Percentiles rank a stretch among this genome's conserved stretches.
Evolutionary conservation across 2,329 filamentous ascomycete species (phyloP).

Genomic region (Fusarium mangiferae): DNA sequence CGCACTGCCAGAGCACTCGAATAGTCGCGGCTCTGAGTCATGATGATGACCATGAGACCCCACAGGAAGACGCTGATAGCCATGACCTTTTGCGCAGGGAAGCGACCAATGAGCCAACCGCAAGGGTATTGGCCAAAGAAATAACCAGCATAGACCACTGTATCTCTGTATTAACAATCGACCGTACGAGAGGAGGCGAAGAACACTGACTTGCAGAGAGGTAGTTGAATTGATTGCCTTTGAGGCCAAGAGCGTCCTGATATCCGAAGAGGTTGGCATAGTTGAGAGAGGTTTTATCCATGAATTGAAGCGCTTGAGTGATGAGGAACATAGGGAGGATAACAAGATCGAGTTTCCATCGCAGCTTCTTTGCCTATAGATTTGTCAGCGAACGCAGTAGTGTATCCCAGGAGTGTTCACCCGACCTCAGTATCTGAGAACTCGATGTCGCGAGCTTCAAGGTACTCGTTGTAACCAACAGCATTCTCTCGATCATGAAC

Average conservation of each 20-base stretch:
- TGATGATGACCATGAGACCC: conserved; percentile 1
- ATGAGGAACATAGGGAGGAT: conserved; percentile 5
- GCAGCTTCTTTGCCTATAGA: background rate
- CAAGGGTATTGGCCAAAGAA: conserved; percentile 7
- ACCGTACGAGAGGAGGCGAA: background rate
- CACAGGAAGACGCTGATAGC: conserved; percentile 10
- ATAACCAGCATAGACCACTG: conserved; percentile 4
- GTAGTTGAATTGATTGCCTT: conserved; percentile 6
- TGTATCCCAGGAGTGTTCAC: background rate
- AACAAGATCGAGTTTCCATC: conserved; percentile 10
- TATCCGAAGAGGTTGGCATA: conserved; percentile 11
- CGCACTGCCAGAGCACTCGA: conserved; percentile 5
- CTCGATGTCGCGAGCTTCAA: conserved; percentile 3
- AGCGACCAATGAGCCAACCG: conserved; percentile 5
- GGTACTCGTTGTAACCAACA: conserved; percentile 1
- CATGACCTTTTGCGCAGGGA: conserved; percentile 3
- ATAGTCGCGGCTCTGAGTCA: conserved; percentile 10
- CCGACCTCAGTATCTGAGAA: background rate
- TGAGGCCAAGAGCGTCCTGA: background rate
- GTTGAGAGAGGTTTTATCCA: conserved; percentile 13
- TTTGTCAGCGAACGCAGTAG: background rate
- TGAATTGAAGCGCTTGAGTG: background rate
- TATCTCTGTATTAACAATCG: background rate
- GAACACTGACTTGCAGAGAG: conserved; percentile 1
- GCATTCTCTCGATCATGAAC: background rate